Percentiles rank a stretch among this genome's conserved stretches.
Evolutionary conservation across 2,329 filamentous ascomycete genomes (phyloP).

Genomic region (Penicillium sp.): DNA sequence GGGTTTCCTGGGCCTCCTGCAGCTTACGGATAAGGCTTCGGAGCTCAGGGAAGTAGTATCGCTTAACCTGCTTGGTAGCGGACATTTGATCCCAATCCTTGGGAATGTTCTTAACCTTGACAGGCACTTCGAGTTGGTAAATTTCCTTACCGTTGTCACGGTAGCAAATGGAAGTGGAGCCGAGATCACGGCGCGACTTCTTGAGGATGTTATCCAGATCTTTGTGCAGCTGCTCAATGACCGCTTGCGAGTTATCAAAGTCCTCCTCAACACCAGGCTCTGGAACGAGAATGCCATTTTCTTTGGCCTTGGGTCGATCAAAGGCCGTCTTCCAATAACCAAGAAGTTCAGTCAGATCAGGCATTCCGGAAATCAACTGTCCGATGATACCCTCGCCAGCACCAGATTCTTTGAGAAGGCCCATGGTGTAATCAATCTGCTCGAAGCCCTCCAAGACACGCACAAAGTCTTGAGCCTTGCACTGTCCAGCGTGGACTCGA

Average conservation of each 20-base stretch:
- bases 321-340: slow-evolving; percentile 91
- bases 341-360: slow-evolving; percentile 72
- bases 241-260: slow-evolving; percentile 80
- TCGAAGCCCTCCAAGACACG: slow-evolving; percentile 94
- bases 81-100: slow-evolving; percentile 96
- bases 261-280: slow-evolving; percentile 86
- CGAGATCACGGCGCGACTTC: slow-evolving; percentile 70
- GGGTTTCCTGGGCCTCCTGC: slow-evolving; percentile 91
- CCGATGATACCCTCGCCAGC: slow-evolving; percentile 82
- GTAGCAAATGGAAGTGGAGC: slow-evolving; percentile 71
- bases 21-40: slow-evolving; percentile 79
- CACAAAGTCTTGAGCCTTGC: slow-evolving; percentile 88
- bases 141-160: slow-evolving; percentile 94
- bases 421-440: slow-evolving; percentile 94
- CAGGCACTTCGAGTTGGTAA: slow-evolving; percentile 88
- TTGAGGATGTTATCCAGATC: slow-evolving; percentile 72
- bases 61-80: slow-evolving; percentile 82
- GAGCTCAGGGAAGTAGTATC: slow-evolving; percentile 88
- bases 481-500: slow-evolving; percentile 87
- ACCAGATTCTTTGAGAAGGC: slow-evolving; percentile 70
- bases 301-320: slow-evolving; percentile 74
- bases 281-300: slow-evolving; percentile 80
- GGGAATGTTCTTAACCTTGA: slow-evolving; percentile 79
- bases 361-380: slow-evolving; percentile 81
- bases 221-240: slow-evolving; percentile 72